A percentile compares a stretch with the other conserved stretches of the same genome.
phyloP scores from a whole-genome alignment of 2,329 filamentous ascomycete genomes.

The Chaetomium sp. region DNA sequence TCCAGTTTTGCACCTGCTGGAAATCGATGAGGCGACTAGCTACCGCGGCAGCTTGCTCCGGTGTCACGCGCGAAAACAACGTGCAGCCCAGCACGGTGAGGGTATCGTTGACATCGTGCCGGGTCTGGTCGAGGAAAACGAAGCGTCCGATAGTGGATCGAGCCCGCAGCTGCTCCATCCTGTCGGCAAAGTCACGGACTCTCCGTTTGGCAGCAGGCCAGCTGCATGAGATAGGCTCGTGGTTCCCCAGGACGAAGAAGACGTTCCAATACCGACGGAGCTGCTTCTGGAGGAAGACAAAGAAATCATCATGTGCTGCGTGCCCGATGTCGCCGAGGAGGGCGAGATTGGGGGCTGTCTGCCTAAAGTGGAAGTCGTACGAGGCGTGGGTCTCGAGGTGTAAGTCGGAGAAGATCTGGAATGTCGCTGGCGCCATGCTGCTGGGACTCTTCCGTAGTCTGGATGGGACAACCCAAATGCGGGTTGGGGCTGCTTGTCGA shows the following conservation, averaged over 20 bases:
- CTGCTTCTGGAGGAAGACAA: constrained; percentile 34
- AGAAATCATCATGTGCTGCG: constrained; percentile 26
- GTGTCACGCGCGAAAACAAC: constrained; percentile 33
- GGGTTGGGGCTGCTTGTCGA: too few relatives aligned
- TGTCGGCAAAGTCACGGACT: constrained; percentile 13
- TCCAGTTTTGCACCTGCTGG: constrained; percentile 31
- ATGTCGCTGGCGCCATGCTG: constrained; percentile 1
- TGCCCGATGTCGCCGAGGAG: constrained; percentile 43
- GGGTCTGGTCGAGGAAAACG: constrained; percentile 35
- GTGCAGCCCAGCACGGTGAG: constrained; percentile 38
- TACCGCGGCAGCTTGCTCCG: constrained; percentile 28
- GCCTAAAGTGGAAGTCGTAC: constrained; percentile 37
- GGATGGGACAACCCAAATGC: too few relatives aligned
- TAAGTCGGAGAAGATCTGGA: constrained; percentile 31
- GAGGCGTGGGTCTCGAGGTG: constrained; percentile 38
- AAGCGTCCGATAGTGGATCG: constrained; percentile 25
- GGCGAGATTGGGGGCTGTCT: constrained; percentile 37
- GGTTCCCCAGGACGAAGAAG: constrained; percentile 42
- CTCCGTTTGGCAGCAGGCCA: too few relatives aligned
- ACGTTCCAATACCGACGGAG: constrained; percentile 35
- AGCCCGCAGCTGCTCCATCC: background rate
- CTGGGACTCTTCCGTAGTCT: constrained; percentile 19
- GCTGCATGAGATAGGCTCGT: constrained; percentile 40
- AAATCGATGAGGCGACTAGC: constrained; percentile 37
- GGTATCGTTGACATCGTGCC: constrained; percentile 32